Conservation (phyloP, 345 rosid genomes). For the Arabidopsis arenosa region DNA sequence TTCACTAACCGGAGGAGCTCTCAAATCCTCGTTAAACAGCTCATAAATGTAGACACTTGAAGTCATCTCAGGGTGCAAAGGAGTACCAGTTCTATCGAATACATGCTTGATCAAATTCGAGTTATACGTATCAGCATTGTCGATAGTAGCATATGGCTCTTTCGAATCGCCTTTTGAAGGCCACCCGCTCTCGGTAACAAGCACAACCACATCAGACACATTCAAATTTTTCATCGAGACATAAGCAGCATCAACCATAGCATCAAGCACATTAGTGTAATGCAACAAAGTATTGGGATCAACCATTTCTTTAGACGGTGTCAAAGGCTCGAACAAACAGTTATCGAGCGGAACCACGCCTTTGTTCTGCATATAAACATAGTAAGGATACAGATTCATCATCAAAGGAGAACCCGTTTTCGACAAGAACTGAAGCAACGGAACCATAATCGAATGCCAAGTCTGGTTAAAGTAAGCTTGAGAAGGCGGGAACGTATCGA, state of each 20-base stretch:
- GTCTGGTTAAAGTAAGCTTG: conserved; percentile 95
- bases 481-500: conserved; percentile 89
- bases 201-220: conserved; percentile 74
- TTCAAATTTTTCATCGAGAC: conserved; percentile 92
- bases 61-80: conserved; percentile 83
- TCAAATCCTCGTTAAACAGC: conserved; percentile 86
- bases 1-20: conserved; percentile 80
- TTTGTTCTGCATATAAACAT: conserved; percentile 93
- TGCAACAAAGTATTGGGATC: conserved; percentile 95
- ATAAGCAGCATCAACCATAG: conserved; percentile 93
- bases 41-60: conserved; percentile 82
- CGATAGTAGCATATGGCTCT: conserved; percentile 86
- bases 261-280: conserved; percentile 93
- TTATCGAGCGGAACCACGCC: conserved; percentile 95
- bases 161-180: conserved; percentile 81
- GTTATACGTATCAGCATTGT: conserved; percentile 86
- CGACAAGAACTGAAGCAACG: conserved; percentile 83
- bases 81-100: conserved; percentile 78
- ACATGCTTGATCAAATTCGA: conserved; percentile 94
- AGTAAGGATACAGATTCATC: conserved; percentile 98
- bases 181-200: conserved; percentile 92
- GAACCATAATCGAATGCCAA: conserved; percentile 65
- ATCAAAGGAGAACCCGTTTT: conserved; percentile 83
- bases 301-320: conserved; percentile 93
- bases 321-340: conserved; percentile 85